Evolutionary conservation across 306 rosid genomes (phyloP), one percentile per base, ranked within the genome.

Genomic region (Fragaria nilgerrensis): DNA sequence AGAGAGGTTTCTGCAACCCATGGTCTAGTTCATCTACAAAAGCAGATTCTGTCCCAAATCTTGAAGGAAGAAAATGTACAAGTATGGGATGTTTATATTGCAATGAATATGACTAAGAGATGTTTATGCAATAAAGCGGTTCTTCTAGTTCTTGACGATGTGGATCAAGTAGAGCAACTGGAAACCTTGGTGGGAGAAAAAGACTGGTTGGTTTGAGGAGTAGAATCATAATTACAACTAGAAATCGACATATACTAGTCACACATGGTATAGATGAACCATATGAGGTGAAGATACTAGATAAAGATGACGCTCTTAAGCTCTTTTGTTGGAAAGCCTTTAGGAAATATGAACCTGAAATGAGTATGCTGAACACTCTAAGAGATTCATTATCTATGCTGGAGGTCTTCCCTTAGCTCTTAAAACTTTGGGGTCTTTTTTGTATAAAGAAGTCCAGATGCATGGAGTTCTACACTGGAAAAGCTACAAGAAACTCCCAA

Each of bases 331-430:
- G 27, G 53, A 80, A 52, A 15, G 83, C 79, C 72, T 79, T 79
- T 12, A n/a, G 2, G 41, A 52, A 58, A 66, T 1, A 29, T 29
- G 70, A 20, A 27, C 58, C 79, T 61, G 16, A 19, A 22, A 22
- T 0, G 45, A 11, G 6, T 80, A 5, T 47, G 7, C 1, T 0
- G 63, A 45, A 2, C 22, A 44, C 2, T 75, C 70, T 3, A 36
- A 67, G 5, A 12, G 11, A 2, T 45, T 66, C 1, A 11, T 70
- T 5, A 20, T 17, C 2, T 32, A 55, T 58, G 72, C 68, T 2
- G 17, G 36, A 20, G 80, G 80, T 2, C 79, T 74, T 62, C 84
- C 80, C 7, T 65, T 75, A n/a, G 80, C 80, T n/a, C 71, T 80
- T 5, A 17, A 44, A 23, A 52, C 69, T 2, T 47, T 69, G 55